Evolutionary conservation across 139 green algal genomes (phyloP), one percentile per base, ranked within the genome.

Genomic region (Pleodorina starrii): DNA sequence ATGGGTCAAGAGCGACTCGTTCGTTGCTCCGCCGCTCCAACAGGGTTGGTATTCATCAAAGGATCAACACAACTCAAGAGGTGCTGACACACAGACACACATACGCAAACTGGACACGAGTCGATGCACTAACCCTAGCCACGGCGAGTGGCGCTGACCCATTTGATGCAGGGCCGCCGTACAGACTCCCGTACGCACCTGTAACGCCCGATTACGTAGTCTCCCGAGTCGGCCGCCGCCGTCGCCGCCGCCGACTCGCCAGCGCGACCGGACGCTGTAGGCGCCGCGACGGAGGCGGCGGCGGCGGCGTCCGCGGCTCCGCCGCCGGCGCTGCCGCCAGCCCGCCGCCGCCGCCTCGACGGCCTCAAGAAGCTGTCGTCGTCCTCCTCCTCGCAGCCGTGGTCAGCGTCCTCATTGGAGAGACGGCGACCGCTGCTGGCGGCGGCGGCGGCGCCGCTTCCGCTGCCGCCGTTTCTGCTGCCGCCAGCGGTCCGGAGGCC

Each of bases 151-250:
- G n/a, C n/a, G n/a, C n/a, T n/a, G n/a, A n/a, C n/a, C n/a, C n/a
- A n/a, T n/a, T n/a, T n/a, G n/a, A n/a, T n/a, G n/a, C n/a, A n/a
- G n/a, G n/a, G n/a, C n/a, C n/a, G n/a, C n/a, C n/a, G n/a, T n/a
- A 12, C 54, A 27, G 9, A 27, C 9, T 5, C 29, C 54, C 11
- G 9, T 17, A 27, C 71, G 23, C 27, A 76, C 69, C 69, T 74
- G 84, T 89, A 88, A 0, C 83, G 44, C 7, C 48, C 36, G 19
- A 81, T 72, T 0, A 88, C 84, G 51, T 83, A 72, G 10, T 89
- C 84, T 29, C 40, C 46, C 0, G 6, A 27, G 14, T 36, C 17
- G 51, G 51, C 72, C 85, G 14, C 51, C 72, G 66, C 35, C 44
- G 51, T 10, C 46, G 75, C 25, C 80, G 88, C 29, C 83, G 89